These are phyloP conservation scores for Pseudozyma tsukubaensis DNA, from an alignment of 1,284 basidiomycete species.

Conservation along the genomic window DNA sequence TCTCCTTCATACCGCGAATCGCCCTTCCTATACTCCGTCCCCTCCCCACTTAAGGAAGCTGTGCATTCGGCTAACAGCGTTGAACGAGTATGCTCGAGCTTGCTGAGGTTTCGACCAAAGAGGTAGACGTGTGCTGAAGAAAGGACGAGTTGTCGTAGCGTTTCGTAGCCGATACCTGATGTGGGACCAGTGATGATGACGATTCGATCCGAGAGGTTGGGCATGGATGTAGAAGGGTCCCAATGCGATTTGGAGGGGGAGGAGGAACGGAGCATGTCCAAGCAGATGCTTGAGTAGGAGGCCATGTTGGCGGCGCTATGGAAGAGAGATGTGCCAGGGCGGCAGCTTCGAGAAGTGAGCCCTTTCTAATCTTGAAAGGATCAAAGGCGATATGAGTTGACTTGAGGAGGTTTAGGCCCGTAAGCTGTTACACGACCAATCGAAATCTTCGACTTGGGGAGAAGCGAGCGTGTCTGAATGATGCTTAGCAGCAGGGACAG, in stretches of 20 bases:
- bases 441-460: too few relatives aligned
- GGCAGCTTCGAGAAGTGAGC: not conserved
- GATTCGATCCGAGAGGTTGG: conserved; percentile 35
- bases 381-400: too few relatives aligned
- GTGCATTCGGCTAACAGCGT: conserved; percentile 20
- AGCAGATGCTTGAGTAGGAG: conserved; percentile 26
- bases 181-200: conserved; percentile 63
- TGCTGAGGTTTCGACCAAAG: conserved; percentile 22
- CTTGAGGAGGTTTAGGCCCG: too few relatives aligned
- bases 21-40: not conserved
- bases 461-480: too few relatives aligned
- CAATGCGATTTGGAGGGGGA: conserved; percentile 10
- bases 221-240: conserved; percentile 29
- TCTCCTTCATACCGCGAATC: not conserved
- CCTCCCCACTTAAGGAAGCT: not conserved
- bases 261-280: conserved; percentile 18
- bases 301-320: conserved; percentile 20
- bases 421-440: too few relatives aligned
- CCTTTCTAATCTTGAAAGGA: not conserved
- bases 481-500: too few relatives aligned
- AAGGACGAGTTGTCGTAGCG: conserved; percentile 45
- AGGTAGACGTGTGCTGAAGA: conserved; percentile 60
- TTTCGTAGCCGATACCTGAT: conserved; percentile 58
- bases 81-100: conserved; percentile 9
- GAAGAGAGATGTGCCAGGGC: not conserved